Evolutionary conservation across 768 basidiomycete genomes (phyloP).

Genomic region (Ephemerocybe angulata): DNA sequence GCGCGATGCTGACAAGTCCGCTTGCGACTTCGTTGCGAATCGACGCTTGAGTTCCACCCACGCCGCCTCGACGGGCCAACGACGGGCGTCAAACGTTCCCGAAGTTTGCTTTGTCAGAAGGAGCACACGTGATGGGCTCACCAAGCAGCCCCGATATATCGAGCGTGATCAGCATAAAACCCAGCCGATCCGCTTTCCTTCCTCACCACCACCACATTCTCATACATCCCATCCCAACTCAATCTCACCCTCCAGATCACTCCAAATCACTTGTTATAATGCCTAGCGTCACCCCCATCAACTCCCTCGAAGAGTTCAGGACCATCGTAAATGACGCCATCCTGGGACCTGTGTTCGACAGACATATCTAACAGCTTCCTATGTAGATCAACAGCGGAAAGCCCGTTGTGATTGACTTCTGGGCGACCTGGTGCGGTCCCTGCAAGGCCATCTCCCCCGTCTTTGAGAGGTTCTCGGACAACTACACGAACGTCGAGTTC

Average conservation of each 20-base stretch:
- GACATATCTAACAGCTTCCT: neutral
- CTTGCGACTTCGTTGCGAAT: neutral
- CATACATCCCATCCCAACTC: slow-evolving; percentile 7
- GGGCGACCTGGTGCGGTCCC: slow-evolving; percentile 76
- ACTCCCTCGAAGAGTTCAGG: slow-evolving; percentile 10
- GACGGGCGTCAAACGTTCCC: too few relatives aligned
- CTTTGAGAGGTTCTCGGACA: slow-evolving; percentile 52
- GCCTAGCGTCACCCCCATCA: slow-evolving; percentile 9
- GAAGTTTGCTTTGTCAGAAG: neutral
- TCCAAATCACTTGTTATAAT: too few relatives aligned
- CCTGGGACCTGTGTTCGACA: neutral
- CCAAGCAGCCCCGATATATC: slow-evolving; percentile 8
- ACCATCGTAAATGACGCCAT: slow-evolving; percentile 5
- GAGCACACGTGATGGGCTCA: slow-evolving; percentile 7
- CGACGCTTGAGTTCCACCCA: neutral
- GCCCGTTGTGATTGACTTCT: slow-evolving; percentile 62
- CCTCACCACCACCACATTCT: neutral
- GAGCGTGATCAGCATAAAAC: slow-evolving; percentile 11
- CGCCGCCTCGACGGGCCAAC: neutral
- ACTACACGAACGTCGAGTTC: slow-evolving; percentile 42
- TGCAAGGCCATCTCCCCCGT: slow-evolving; percentile 64
- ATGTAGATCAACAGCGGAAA: slow-evolving; percentile 44
- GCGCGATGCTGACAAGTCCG: neutral
- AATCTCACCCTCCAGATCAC: too few relatives aligned
- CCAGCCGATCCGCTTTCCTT: neutral